phyloP scores from a whole-genome alignment of 1,139 yeast genomes.

The Pichia sp. region DNA sequence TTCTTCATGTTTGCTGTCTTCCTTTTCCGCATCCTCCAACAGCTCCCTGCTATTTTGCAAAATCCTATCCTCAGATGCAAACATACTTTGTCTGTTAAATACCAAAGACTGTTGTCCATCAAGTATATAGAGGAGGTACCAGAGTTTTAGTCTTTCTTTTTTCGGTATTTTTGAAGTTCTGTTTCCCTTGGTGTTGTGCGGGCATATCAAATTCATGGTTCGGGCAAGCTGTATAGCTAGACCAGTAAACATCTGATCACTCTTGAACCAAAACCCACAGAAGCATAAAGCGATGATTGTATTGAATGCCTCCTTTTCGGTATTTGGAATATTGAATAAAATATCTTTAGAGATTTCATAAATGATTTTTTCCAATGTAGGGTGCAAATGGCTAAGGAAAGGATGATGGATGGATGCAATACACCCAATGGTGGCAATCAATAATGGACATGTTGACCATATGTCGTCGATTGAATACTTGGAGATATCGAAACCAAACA shows the following conservation, averaged over 20 bases:
- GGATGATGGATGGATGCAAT: conserved; percentile 65
- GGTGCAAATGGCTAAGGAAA: conserved; percentile 37
- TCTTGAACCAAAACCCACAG: conserved; percentile 67
- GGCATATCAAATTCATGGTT: conserved; percentile 45
- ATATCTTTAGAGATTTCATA: conserved; percentile 46
- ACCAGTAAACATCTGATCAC: conserved; percentile 63
- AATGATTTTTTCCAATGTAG: conserved; percentile 40
- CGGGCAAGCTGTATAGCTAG: conserved; percentile 62
- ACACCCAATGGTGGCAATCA: conserved; percentile 59
- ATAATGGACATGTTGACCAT: conserved; percentile 56
- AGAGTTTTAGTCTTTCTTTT: conserved; percentile 51
- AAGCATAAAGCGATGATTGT: conserved; percentile 59
- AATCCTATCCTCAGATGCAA: conserved; percentile 43
- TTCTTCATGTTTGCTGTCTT: neutral
- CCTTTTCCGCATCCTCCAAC: conserved; percentile 25
- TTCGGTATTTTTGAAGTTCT: conserved; percentile 30
- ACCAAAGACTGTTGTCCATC: conserved; percentile 70
- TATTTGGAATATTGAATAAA: conserved; percentile 35
- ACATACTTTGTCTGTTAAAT: conserved; percentile 53
- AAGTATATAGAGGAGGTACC: conserved; percentile 64
- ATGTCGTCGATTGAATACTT: conserved; percentile 45
- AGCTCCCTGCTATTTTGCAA: conserved; percentile 40
- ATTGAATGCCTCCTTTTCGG: conserved; percentile 51
- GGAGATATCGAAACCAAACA: conserved; percentile 62
- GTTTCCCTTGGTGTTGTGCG: conserved; percentile 5